Evolutionary conservation across 106 monocot genomes (phyloP), one percentile per base, ranked within the genome.

Genomic region (Hemerocallis citrina): DNA sequence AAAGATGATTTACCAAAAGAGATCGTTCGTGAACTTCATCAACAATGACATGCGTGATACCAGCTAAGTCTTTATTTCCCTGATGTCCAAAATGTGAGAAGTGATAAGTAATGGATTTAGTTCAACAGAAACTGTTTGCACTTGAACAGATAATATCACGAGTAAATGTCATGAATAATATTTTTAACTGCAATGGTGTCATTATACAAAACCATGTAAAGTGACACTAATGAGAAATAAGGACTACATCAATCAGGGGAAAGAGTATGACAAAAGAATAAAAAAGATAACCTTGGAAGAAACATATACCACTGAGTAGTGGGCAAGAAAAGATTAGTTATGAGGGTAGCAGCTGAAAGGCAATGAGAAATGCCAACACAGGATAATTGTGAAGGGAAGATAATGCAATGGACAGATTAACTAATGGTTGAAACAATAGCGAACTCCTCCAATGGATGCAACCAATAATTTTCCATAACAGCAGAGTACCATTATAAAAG

Each of bases 11-110:
- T 62, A 98, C 96, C 85, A 98, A 71, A 72, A 98, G 81, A 51
- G 96, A 80, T 54, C 96, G 78, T 45, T 98, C 96, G 71, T 98
- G 96, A 63, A 98, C 96, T 92, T 98, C 96, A 80, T 98, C 96
- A 55, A 98, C 85, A 68, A 98, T 79, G 36, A 98, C 91, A 74
- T 98, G 91, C 15, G 87, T 86, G 32, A 96, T 55, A 36, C 82
- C 91, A 71, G 61, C 57, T 61, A 98, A 75, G 57, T 98, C 73
- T 28, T 64, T 88, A 65, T 98, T 79, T 12, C 76, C 77, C 96
- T 98, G 72, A n/a, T n/a, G n/a, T n/a, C n/a, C 14, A 72, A 66
- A n/a, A 68, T 38, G 21, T 29, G 25, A 35, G 46, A 37, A n/a
- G 46, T 32, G 25, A 59, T 14, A 66, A 61, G 21, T 33, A 39